A percentile compares a stretch with the other conserved stretches of the same genome.
These are phyloP conservation scores for Lodderomyces jiufengensis DNA, from an alignment of 1,139 yeast genomes.

Conservation along the genomic window DNA sequence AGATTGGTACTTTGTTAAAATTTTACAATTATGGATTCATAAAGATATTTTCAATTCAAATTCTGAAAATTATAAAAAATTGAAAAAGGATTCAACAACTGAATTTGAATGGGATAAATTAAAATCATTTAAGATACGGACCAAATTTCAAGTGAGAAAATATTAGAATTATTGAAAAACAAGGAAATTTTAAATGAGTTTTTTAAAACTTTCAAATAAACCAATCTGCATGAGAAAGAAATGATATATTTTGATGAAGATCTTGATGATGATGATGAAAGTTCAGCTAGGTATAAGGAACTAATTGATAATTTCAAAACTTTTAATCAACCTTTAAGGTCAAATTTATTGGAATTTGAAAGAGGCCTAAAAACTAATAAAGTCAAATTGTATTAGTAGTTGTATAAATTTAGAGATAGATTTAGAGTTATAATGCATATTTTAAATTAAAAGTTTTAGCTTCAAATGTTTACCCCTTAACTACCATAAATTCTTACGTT, in stretches of 20 bases:
- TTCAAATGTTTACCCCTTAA: too few species aligned
- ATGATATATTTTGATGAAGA: conserved; percentile 19
- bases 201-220: conserved; percentile 25
- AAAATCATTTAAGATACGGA: conserved; percentile 17
- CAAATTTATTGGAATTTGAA: conserved; percentile 27
- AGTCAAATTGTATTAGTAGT: too few species aligned
- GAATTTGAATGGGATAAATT: conserved; percentile 5
- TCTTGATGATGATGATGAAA: conserved; percentile 13
- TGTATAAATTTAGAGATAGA: too few species aligned
- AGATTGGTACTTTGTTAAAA: conserved; percentile 20
- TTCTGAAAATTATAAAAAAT: conserved; percentile 5
- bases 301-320: too few species aligned
- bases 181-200: conserved; percentile 35
- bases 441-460: too few species aligned
- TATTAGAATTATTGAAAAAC: conserved; percentile 24
- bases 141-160: conserved; percentile 21
- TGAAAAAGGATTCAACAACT: conserved; percentile 15
- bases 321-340: conserved; percentile 26
- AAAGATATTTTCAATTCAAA: conserved; percentile 13
- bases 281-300: too few species aligned
- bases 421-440: too few species aligned
- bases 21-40: conserved; percentile 24
- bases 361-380: conserved; percentile 5
- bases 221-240: conserved; percentile 33
- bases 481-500: too few species aligned